Percentiles rank a stretch among this genome's conserved stretches.
These are phyloP conservation scores for Vachellia pachyceras DNA, from an alignment of 306 rosid genomes.

Conservation along the genomic window DNA sequence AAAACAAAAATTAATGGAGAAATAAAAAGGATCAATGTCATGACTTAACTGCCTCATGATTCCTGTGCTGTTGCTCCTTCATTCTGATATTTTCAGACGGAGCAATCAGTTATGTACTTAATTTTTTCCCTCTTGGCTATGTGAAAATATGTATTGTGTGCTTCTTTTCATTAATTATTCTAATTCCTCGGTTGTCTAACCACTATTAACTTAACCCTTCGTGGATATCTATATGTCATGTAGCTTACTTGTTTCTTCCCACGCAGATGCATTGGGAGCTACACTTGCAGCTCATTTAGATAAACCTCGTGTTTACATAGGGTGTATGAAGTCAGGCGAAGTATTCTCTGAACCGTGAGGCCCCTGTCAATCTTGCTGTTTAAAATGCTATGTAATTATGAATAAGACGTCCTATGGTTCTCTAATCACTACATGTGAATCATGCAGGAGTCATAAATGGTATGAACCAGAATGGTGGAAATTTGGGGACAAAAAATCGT, in stretches of 20 bases:
- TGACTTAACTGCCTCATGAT: slow-evolving; percentile 10
- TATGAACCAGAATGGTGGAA: slow-evolving; percentile 99
- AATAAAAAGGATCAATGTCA: neutral
- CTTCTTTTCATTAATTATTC: slow-evolving; percentile 4
- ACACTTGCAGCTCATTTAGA: slow-evolving; percentile 85
- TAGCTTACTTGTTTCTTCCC: slow-evolving; percentile 23
- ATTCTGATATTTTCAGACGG: slow-evolving; percentile 20
- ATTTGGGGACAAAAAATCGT: slow-evolving; percentile 95
- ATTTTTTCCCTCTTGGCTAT: no score
- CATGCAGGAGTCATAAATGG: slow-evolving; percentile 86
- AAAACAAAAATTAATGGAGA: neutral
- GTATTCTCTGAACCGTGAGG: slow-evolving; percentile 94
- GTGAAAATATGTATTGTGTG: slow-evolving; percentile 20
- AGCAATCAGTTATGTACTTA: neutral
- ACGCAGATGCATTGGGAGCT: slow-evolving; percentile 80
- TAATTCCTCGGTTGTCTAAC: slow-evolving; percentile 25
- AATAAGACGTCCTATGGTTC: slow-evolving; percentile 24
- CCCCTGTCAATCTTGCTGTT: slow-evolving; percentile 13
- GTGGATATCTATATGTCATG: slow-evolving; percentile 32
- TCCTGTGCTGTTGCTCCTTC: neutral
- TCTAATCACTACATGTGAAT: slow-evolving; percentile 40
- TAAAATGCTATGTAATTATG: slow-evolving; percentile 23
- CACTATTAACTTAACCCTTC: neutral
- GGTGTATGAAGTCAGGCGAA: slow-evolving; percentile 99
- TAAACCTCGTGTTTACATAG: slow-evolving; percentile 92